Percentiles rank a stretch among this genome's conserved stretches.
phyloP scores from a whole-genome alignment of 225 moss, liverwort and hornwort genomes.

The Polytrichum formosum region DNA sequence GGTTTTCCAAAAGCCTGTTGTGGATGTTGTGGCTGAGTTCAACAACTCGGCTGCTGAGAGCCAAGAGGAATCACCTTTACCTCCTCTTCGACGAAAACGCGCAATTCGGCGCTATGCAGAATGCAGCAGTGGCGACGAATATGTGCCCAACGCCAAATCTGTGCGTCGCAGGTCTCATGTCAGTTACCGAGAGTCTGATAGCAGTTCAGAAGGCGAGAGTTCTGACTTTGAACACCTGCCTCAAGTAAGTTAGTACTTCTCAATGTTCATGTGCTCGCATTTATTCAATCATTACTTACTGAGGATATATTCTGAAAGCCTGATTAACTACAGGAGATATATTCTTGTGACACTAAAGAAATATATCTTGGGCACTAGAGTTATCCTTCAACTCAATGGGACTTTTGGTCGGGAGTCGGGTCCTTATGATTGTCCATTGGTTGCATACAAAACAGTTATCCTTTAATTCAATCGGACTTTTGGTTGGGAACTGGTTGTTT shows the following conservation, averaged over 20 bases:
- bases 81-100: constrained; percentile 47
- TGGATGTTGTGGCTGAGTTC: constrained; percentile 16
- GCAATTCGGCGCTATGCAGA: constrained; percentile 34
- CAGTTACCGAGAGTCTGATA: constrained; percentile 44
- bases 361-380: too few relatives aligned
- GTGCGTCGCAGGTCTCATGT: constrained; percentile 35
- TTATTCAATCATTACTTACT: neutral
- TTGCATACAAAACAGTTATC: too few relatives aligned
- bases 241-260: constrained; percentile 20
- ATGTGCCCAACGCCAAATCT: constrained; percentile 19
- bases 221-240: constrained; percentile 11
- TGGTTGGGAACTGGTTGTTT: too few relatives aligned
- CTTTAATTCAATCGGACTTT: too few relatives aligned
- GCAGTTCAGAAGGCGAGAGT: constrained; percentile 41
- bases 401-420: too few relatives aligned
- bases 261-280: too few relatives aligned
- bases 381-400: too few relatives aligned
- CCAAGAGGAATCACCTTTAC: constrained; percentile 47
- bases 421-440: too few relatives aligned
- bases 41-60: constrained; percentile 20
- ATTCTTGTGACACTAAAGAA: too few relatives aligned
- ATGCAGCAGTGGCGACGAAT: constrained; percentile 42
- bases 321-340: neutral
- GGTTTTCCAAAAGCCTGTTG: constrained; percentile 29
- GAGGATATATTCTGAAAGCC: neutral